Percentiles rank a stretch among this genome's conserved stretches.
Conservation (phyloP, 352 stramenopile genomes). For the Pythium oligandrum region DNA sequence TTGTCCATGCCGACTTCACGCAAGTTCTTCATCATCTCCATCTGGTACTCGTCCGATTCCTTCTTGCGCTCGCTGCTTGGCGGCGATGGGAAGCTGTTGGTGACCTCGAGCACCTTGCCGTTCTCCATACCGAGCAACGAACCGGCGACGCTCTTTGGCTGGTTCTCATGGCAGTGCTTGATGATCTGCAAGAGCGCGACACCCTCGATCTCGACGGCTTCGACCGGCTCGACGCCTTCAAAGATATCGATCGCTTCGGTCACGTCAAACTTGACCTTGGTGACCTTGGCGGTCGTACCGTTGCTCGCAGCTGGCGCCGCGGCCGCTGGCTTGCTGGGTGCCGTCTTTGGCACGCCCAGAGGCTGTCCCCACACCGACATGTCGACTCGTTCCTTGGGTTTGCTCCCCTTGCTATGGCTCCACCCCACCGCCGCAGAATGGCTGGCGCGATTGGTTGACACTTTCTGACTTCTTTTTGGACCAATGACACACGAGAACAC, state of each 20-base stretch:
- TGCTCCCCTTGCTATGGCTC: background rate
- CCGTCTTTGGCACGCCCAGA: slow-evolving; percentile 18
- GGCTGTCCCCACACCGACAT: slow-evolving; percentile 68
- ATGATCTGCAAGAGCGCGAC: slow-evolving; percentile 93
- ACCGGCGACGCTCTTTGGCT: slow-evolving; percentile 91
- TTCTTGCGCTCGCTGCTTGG: slow-evolving; percentile 71
- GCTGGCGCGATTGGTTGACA: slow-evolving; percentile 46
- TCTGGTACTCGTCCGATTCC: slow-evolving; percentile 93
- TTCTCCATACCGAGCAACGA: slow-evolving; percentile 95
- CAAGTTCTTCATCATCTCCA: slow-evolving; percentile 99
- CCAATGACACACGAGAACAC: slow-evolving; percentile 25
- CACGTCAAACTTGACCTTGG: slow-evolving; percentile 5
- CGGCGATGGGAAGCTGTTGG: slow-evolving; percentile 96
- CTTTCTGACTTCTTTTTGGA: slow-evolving; percentile 20
- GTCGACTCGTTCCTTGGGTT: background rate
- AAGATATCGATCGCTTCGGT: slow-evolving; percentile 66
- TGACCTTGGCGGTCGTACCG: background rate
- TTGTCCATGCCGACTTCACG: slow-evolving; percentile 98
- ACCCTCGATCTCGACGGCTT: slow-evolving; percentile 71
- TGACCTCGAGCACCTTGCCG: slow-evolving; percentile 93
- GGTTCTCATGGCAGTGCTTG: slow-evolving; percentile 97
- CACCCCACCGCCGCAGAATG: background rate
- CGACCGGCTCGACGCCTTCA: slow-evolving; percentile 57
- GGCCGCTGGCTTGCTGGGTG: slow-evolving; percentile 14
- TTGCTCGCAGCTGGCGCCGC: background rate